Conservation (phyloP, 2,329 filamentous ascomycete genomes). For the Chaetothyriales sp. region DNA sequence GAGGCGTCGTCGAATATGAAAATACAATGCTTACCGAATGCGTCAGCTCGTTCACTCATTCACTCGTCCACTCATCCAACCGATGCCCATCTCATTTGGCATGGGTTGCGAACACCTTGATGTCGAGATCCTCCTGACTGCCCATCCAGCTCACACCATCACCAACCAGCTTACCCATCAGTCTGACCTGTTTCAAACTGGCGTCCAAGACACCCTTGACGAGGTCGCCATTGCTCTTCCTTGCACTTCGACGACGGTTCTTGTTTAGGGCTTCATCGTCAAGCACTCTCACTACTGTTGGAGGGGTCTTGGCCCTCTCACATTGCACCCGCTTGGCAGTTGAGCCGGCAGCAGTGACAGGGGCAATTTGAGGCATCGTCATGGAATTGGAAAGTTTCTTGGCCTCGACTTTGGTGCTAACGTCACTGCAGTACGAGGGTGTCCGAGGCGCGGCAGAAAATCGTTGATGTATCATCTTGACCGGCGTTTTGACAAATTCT, state of each 20-base stretch:
- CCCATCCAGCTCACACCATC: constrained; percentile 9
- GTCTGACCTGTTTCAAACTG: constrained; percentile 12
- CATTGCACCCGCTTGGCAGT: not conserved
- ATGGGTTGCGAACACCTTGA: not conserved
- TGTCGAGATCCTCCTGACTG: constrained; percentile 8
- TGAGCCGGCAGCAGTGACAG: not conserved
- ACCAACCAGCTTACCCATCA: constrained; percentile 11
- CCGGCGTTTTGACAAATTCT: not conserved
- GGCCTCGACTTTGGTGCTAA: not conserved
- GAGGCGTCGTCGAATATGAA: not conserved
- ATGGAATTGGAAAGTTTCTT: not conserved
- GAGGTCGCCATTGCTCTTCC: constrained; percentile 10
- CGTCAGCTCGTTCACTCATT: not conserved
- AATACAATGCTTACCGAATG: not conserved
- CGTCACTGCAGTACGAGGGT: not conserved
- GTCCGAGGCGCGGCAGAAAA: not conserved
- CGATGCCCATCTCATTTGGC: not conserved
- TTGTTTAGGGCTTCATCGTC: constrained; percentile 3
- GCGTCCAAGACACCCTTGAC: constrained; percentile 13
- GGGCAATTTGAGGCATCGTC: not conserved
- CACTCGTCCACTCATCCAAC: too few species aligned
- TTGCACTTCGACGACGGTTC: constrained; percentile 5
- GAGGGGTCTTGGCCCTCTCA: not conserved
- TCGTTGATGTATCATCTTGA: not conserved
- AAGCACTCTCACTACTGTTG: not conserved